Base-by-base conservation (phyloP, 2,329 filamentous ascomycete genomes). In the Penicillium brevicompactum region DNA sequence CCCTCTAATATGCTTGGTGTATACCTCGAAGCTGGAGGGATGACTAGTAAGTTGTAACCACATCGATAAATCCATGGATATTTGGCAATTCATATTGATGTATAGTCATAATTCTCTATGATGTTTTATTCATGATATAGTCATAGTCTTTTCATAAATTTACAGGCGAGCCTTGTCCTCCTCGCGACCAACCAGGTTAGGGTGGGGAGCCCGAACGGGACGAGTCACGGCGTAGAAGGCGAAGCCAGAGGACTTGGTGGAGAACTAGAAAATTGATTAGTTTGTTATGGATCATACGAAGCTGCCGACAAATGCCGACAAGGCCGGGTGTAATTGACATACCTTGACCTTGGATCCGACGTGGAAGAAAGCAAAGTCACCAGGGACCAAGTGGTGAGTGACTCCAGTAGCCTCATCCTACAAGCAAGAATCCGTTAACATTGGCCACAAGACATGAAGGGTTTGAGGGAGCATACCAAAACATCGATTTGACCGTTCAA, bases 401-500 rank as follows among this genome's bases (percentile, higher is more conserved):
- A 60, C 37, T 2, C 59, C 59, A 3, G 59, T 61, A 34, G 59
- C 59, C 47, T 61, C 59, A 18, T 61, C 59, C 59, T 61, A 38
- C 46, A 46, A 16, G 5, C 16, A 22, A 45, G 13, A 21, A 4
- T 4, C 9, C n/a, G 5, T 40, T 38, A 38, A 8, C n/a, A 10
- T 30, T n/a, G 7, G 30, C 14, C 45, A n/a, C n/a, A 21, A 8
- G 11, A 27, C 24, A 27, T 27, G 24, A 27, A 8, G 2, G 24
- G 24, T 5, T 27, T 27, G 24, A 18, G 24, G 18, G 4, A 11
- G 45, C 56, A 49, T 60, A 67, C 63, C 55, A 65, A 43, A 32
- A 66, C 42, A 56, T 67, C 64, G 13, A 67, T 64, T 42, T 67
- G 62, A 38, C 64, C 63, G 43, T 40, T 66, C 7, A 67, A 57